Percentiles rank a stretch among this genome's conserved stretches.
phyloP scores from a whole-genome alignment of 768 basidiomycete genomes.

The Russula emetica region DNA sequence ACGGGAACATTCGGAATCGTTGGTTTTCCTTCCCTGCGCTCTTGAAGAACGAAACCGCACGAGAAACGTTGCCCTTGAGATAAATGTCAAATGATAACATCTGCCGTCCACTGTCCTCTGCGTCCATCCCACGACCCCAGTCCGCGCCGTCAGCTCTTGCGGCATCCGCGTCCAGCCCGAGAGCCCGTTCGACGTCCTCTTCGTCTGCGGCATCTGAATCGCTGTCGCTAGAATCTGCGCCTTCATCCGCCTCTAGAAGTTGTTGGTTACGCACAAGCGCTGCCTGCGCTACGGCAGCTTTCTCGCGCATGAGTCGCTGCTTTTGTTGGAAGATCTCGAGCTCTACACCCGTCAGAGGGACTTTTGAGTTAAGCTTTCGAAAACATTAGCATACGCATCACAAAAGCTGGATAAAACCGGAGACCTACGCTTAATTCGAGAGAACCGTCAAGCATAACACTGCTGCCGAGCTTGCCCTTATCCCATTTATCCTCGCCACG shows the following conservation, averaged over 20 bases:
- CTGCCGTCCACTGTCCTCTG: constrained; percentile 70
- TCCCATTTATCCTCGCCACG: constrained; percentile 82
- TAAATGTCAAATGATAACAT: constrained; percentile 92
- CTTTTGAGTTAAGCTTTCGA: constrained; percentile 77
- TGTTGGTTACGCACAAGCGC: constrained; percentile 76
- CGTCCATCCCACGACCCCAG: constrained; percentile 58
- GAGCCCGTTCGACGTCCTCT: constrained; percentile 51
- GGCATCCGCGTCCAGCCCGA: constrained; percentile 42
- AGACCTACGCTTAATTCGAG: constrained; percentile 59
- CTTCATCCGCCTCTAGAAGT: constrained; percentile 92
- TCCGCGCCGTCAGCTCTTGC: constrained; percentile 46
- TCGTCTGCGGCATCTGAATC: constrained; percentile 68
- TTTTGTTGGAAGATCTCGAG: constrained; percentile 74
- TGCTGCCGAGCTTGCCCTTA: constrained; percentile 81
- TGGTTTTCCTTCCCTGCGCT: constrained; percentile 63
- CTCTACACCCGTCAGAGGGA: constrained; percentile 84
- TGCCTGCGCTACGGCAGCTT: constrained; percentile 82
- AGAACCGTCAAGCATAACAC: constrained; percentile 72
- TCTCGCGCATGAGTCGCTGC: constrained; percentile 73
- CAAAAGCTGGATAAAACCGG: neutral
- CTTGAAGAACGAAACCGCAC: constrained; percentile 84
- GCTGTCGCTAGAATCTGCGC: constrained; percentile 71
- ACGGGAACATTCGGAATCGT: constrained; percentile 96
- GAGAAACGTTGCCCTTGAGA: constrained; percentile 91
- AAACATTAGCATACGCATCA: constrained; percentile 12